Percentiles rank a stretch among this genome's conserved stretches.
phyloP scores from a whole-genome alignment of 768 basidiomycete species.

The Trametes cubensis region DNA sequence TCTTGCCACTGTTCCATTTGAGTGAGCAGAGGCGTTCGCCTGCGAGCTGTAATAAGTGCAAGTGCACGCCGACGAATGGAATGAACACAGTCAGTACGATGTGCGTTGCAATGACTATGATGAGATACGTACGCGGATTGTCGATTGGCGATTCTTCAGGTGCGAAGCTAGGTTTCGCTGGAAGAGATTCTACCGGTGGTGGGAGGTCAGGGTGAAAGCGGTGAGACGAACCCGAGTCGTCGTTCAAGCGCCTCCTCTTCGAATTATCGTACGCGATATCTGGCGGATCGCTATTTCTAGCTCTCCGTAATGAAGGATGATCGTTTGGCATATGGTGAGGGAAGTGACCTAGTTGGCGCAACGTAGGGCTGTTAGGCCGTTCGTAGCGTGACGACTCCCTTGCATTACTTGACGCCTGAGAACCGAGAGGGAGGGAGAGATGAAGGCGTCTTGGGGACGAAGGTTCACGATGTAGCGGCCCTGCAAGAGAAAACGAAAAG shows the following conservation, averaged over 20 bases:
- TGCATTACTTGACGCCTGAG: background rate
- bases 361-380: constrained; percentile 1
- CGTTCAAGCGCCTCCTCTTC: constrained; percentile 32
- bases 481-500: constrained; percentile 49
- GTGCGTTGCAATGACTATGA: background rate
- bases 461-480: constrained; percentile 45
- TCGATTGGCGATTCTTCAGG: constrained; percentile 19
- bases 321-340: constrained; percentile 9
- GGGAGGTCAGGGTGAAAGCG: constrained; percentile 4
- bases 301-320: constrained; percentile 26
- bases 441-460: constrained; percentile 31
- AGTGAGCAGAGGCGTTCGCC: constrained; percentile 48
- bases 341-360: constrained; percentile 16
- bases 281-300: constrained; percentile 20
- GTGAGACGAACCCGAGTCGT: constrained; percentile 17
- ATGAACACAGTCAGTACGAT: constrained; percentile 32
- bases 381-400: constrained; percentile 13
- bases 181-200: constrained; percentile 16
- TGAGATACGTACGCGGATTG: constrained; percentile 33
- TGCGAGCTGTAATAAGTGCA: constrained; percentile 36
- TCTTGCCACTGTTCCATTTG: constrained; percentile 45
- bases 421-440: constrained; percentile 25
- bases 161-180: constrained; percentile 17
- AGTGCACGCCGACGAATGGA: constrained; percentile 29
- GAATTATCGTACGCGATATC: constrained; percentile 19